phyloP scores from a whole-genome alignment of 2,329 filamentous ascomycete genomes.

The Zasmidium citrigriseum region DNA sequence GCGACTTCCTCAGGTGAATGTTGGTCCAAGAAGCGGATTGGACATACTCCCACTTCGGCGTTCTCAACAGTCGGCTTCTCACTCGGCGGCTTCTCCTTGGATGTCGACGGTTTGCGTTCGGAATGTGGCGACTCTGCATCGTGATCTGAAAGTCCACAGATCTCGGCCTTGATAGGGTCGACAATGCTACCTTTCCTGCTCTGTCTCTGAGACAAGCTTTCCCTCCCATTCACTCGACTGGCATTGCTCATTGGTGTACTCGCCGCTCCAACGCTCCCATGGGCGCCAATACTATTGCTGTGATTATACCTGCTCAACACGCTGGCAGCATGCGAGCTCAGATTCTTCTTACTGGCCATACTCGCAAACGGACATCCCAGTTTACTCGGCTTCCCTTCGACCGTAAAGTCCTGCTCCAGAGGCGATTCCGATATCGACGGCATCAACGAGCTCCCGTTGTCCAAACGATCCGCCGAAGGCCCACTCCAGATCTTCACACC shows the following conservation, averaged over 20 bases:
- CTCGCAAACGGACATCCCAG: constrained; percentile 79
- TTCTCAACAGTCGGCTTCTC: constrained; percentile 25
- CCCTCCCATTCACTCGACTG: constrained; percentile 42
- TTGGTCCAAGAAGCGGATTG: constrained; percentile 88
- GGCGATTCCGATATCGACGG: constrained; percentile 42
- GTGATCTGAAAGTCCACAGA: constrained; percentile 36
- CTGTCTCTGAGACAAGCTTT: constrained; percentile 39
- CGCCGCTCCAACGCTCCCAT: constrained; percentile 17
- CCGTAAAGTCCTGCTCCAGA: constrained; percentile 88
- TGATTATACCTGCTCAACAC: constrained; percentile 41
- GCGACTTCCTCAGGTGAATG: constrained; percentile 93
- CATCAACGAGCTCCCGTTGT: constrained; percentile 39
- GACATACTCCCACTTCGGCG: constrained; percentile 66
- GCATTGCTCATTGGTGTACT: constrained; percentile 30
- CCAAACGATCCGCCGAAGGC: constrained; percentile 39
- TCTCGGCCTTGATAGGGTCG: constrained; percentile 40
- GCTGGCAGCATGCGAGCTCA: constrained; percentile 41
- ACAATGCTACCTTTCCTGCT: constrained; percentile 33
- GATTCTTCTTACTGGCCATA: constrained; percentile 44
- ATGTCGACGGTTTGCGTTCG: constrained; percentile 7
- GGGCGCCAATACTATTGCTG: constrained; percentile 10
- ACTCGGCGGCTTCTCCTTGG: constrained; percentile 13
- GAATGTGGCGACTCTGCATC: not conserved
- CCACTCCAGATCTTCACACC: constrained; percentile 38
- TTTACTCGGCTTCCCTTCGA: constrained; percentile 75